Percentiles rank a stretch among this genome's conserved stretches.
phyloP scores from a whole-genome alignment of 169 alveolate species.

The Plasmodium gonderi region DNA sequence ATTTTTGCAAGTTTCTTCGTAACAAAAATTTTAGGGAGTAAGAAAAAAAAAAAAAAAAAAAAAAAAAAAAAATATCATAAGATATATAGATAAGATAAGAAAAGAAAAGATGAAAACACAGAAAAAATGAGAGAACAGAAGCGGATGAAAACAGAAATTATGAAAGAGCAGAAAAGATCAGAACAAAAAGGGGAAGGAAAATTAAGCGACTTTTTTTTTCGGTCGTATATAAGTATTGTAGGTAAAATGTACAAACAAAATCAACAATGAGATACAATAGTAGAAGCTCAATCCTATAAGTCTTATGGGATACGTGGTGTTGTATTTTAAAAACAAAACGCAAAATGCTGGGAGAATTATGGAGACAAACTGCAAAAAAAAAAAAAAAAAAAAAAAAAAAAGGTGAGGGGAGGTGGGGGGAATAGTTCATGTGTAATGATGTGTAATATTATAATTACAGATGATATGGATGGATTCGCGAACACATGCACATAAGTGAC shows the following conservation, averaged over 20 bases:
- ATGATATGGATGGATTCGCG: too few relatives aligned
- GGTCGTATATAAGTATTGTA: slow-evolving; percentile 64
- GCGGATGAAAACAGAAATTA: background rate
- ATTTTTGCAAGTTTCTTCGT: background rate
- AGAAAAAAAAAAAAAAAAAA: background rate
- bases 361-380: slow-evolving; percentile 35
- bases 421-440: too few relatives aligned
- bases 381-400: background rate
- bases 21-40: background rate
- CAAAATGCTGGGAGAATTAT: slow-evolving; percentile 43
- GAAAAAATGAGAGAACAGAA: background rate
- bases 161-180: too few relatives aligned
- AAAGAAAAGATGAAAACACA: background rate
- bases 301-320: slow-evolving; percentile 69
- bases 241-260: slow-evolving; percentile 76
- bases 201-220: slow-evolving; percentile 38
- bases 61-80: background rate
- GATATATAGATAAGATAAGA: background rate
- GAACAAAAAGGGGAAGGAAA: background rate
- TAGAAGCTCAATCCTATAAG: slow-evolving; percentile 64
- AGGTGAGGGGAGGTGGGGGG: background rate
- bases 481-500: too few relatives aligned
- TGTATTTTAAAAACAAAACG: slow-evolving; percentile 42
- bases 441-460: too few relatives aligned
- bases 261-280: slow-evolving; percentile 73